Evolutionary conservation across 2,329 filamentous ascomycete species (phyloP), one percentile per base, ranked within the genome.

Genomic region (Cordyceps fumosorosea): DNA sequence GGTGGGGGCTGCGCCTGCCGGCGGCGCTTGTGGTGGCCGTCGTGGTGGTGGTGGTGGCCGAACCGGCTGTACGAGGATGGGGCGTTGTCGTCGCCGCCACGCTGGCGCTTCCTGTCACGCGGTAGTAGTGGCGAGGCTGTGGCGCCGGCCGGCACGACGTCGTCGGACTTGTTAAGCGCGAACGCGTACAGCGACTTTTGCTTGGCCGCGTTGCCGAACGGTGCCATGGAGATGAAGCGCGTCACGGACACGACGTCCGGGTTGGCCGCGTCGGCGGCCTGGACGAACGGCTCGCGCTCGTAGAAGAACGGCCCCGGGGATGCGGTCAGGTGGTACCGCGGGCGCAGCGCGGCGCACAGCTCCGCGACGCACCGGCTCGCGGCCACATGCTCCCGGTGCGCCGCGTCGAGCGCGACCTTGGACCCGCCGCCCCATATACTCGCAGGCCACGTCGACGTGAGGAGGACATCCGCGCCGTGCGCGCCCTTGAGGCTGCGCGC

Each of bases 261-360:
- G 18, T 34, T 40, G 7, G 73, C 68, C 0, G 77, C 77, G 16
- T 76, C 75, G 44, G 74, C 67, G 1, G 83, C 80, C 71, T 96
- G 88, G 70, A 95, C 87, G 77, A 97, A 99, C 0, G 93, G 91
- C 74, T 98, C 95, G 62, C 95, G 87, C 76, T 99, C 93, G 72
- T 88, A 98, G 75, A 90, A 93, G 68, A 87, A 87, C 7, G 81
- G 76, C 10, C 72, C 73, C 1, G 85, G 81, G 0, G 90, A 90
- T 3, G 84, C 80, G 1, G 90, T 86, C 69, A 98, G 87, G 73
- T 98, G 93, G 71, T 99, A 99, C 32, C 90, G 87, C n/a, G 95
- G 95, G 72, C 92, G 95, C 22, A 99, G 76, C 0, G 85, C 77
- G 3, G 87, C 81, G 69, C 89, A 93, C 12, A 99, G 81, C 64